phyloP scores from a whole-genome alignment of 164 flowering plant species.

The Vitis rotundifolia region DNA sequence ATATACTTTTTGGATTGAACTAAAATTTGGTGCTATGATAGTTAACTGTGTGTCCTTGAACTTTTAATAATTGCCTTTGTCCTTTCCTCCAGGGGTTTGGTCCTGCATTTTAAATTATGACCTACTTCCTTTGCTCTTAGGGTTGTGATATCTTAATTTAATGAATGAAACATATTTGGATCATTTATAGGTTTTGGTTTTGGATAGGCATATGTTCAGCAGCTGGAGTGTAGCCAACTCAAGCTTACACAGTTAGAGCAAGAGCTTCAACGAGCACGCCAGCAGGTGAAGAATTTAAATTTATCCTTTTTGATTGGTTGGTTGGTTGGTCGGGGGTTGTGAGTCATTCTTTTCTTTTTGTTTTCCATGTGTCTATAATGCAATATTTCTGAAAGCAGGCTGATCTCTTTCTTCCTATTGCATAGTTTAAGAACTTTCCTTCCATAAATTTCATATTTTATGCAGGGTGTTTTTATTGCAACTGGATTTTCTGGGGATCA shows the following conservation, averaged over 20 bases:
- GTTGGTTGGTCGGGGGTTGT: too few relatives aligned
- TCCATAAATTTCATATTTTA: not conserved
- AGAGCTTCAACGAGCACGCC: conserved; percentile 76
- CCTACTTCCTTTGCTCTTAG: not conserved
- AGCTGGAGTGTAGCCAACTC: conserved; percentile 70
- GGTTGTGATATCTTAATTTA: not conserved
- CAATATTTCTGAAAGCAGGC: not conserved
- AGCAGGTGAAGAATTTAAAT: conserved; percentile 54
- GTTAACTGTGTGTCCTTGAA: not conserved
- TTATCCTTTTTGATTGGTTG: not conserved
- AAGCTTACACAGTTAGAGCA: conserved; percentile 79
- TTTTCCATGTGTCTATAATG: not conserved
- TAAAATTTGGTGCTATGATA: not conserved
- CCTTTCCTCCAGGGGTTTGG: not conserved
- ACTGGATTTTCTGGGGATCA: conserved; percentile 54
- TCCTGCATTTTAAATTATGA: not conserved
- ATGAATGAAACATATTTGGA: conserved; percentile 11
- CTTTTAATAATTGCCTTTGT: not conserved
- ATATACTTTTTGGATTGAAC: not conserved
- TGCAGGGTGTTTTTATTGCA: conserved; percentile 65
- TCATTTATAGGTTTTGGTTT: conserved; percentile 29
- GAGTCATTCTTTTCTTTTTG: too few relatives aligned
- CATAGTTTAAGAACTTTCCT: not conserved
- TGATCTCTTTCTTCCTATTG: not conserved
- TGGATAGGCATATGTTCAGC: conserved; percentile 88